Evolutionary conservation across 805 yeast species (phyloP), one percentile per base, ranked within the genome.

Genomic region (Alloascoidea africana): DNA sequence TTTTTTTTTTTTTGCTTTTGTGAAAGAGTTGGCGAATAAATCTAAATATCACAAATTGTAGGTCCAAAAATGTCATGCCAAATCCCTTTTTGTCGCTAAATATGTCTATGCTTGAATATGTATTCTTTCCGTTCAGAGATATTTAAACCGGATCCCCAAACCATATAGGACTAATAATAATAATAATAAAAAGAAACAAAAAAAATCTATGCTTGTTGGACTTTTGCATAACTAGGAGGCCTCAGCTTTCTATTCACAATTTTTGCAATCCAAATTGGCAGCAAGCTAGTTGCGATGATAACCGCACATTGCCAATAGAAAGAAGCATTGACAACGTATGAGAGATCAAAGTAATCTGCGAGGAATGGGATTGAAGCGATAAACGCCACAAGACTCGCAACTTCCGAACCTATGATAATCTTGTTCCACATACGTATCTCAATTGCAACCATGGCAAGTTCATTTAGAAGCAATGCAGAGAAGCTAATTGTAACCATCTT

Each of bases 141-240:
- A n/a, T n/a, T n/a, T n/a, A n/a, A n/a, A n/a, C n/a, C n/a, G n/a
- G n/a, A n/a, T n/a, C n/a, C n/a, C n/a, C n/a, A n/a, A n/a, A n/a
- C n/a, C n/a, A n/a, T n/a, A n/a, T n/a, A n/a, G n/a, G n/a, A n/a
- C n/a, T n/a, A n/a, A n/a, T n/a, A n/a, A n/a, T n/a, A n/a, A n/a
- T n/a, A n/a, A n/a, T n/a, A n/a, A n/a, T n/a, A n/a, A n/a, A n/a
- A n/a, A 23, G 30, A 23, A 23, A n/a, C n/a, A 8, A 8, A 23
- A 23, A 8, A 23, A 8, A 23, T 23, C n/a, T 41, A 76, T 39
- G 70, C 77, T 42, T 82, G 91, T 55, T 87, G 97, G 33, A 91
- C 97, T 56, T 91, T 91, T 5, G 96, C 96, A 55, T 91, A 91
- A 51, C 84, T 85, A 19, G 98, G 98, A 2, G 98, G 97, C 46